These are phyloP conservation scores for Pythium vanterpoolii DNA, from an alignment of 352 stramenopile species.

Conservation along the genomic window DNA sequence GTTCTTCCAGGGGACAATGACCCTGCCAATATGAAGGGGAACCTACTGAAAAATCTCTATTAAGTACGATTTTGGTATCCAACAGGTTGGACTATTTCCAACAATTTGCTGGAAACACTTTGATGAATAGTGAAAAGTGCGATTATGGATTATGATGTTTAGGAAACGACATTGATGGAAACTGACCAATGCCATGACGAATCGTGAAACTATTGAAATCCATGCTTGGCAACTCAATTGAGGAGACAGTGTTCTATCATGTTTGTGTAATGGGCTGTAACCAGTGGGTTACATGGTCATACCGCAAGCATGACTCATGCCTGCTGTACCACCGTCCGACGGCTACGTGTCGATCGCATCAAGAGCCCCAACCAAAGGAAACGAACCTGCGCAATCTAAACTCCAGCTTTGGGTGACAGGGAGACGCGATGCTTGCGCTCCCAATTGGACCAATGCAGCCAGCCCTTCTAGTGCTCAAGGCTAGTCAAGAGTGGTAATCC, in stretches of 20 bases:
- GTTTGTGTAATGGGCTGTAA: no score
- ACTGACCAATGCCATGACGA: background rate
- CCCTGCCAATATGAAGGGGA: background rate
- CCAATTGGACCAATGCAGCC: no score
- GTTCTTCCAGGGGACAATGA: conserved; percentile 7
- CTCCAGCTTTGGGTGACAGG: background rate
- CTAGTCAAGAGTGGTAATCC: no score
- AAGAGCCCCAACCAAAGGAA: no score
- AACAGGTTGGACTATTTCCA: conserved; percentile 1
- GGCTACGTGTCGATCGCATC: no score
- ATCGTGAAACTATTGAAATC: background rate
- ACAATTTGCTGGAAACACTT: conserved; percentile 10
- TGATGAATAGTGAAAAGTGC: background rate
- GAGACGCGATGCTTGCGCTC: conserved; percentile 7
- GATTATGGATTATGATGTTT: background rate
- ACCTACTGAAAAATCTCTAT: background rate
- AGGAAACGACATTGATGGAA: background rate
- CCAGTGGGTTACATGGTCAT: no score
- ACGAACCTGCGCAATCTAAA: no score
- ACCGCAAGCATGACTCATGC: no score
- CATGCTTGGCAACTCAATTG: background rate
- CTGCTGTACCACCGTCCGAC: no score
- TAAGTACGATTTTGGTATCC: conserved; percentile 14
- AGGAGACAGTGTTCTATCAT: background rate
- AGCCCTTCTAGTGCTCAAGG: no score